These are phyloP conservation scores for Leccinum barrowsii DNA, from an alignment of 768 basidiomycete species.

Conservation along the genomic window DNA sequence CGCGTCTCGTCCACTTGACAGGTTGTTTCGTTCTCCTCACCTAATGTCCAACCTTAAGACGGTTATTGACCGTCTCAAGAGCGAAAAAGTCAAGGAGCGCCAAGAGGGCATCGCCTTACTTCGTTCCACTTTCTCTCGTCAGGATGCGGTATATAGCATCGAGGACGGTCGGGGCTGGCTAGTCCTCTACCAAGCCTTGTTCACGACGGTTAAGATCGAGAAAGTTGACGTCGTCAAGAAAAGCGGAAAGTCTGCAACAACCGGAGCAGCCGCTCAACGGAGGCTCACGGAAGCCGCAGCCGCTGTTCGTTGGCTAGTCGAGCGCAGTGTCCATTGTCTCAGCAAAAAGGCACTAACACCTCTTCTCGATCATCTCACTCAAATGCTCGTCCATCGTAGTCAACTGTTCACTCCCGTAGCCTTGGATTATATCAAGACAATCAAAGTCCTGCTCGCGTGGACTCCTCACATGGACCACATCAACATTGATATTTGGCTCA, in stretches of 20 bases:
- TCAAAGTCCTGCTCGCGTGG: slow-evolving; percentile 62
- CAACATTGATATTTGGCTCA: slow-evolving; percentile 61
- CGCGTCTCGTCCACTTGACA: slow-evolving; percentile 13
- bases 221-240: slow-evolving; percentile 43
- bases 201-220: slow-evolving; percentile 62
- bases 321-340: slow-evolving; percentile 54
- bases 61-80: slow-evolving; percentile 50
- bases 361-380: slow-evolving; percentile 62
- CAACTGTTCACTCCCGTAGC: slow-evolving; percentile 61
- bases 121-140: slow-evolving; percentile 47
- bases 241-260: slow-evolving; percentile 38
- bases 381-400: slow-evolving; percentile 52
- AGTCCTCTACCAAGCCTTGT: slow-evolving; percentile 69
- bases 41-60: slow-evolving; percentile 42
- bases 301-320: slow-evolving; percentile 69
- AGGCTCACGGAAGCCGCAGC: slow-evolving; percentile 66
- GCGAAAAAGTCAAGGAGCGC: slow-evolving; percentile 67
- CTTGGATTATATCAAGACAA: slow-evolving; percentile 76
- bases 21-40: not conserved
- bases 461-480: slow-evolving; percentile 78
- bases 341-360: slow-evolving; percentile 52
- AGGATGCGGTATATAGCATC: slow-evolving; percentile 39
- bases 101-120: slow-evolving; percentile 57
- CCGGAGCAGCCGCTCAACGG: slow-evolving; percentile 46
- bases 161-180: slow-evolving; percentile 53